phyloP scores from a whole-genome alignment of 495 filamentous ascomycete species.

The Apodospora peruviana region DNA sequence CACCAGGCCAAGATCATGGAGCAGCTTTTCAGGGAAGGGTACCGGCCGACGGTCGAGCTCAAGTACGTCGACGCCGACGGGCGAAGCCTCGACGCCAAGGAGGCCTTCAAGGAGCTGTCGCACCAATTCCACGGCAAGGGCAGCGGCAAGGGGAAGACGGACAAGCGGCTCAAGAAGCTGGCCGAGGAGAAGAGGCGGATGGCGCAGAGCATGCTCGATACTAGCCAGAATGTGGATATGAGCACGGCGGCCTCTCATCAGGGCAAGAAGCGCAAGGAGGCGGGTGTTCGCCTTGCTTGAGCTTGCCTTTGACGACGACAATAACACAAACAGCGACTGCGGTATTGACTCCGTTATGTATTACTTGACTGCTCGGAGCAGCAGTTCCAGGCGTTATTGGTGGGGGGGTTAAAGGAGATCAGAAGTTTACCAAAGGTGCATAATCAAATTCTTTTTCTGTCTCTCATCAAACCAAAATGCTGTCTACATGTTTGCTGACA shows the following conservation, averaged over 20 bases:
- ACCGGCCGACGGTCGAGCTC: constrained; percentile 84
- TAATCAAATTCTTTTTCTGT: no score
- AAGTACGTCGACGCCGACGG: constrained; percentile 87
- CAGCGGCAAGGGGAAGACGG: constrained; percentile 95
- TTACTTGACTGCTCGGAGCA: neutral
- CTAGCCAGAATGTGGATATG: constrained; percentile 77
- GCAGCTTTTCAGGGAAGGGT: constrained; percentile 77
- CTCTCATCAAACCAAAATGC: neutral
- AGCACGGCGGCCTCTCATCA: constrained; percentile 68
- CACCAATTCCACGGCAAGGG: constrained; percentile 99
- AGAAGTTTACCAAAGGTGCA: neutral
- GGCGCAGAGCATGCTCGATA: constrained; percentile 74
- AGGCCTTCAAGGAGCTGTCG: constrained; percentile 83
- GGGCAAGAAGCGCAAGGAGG: constrained; percentile 79
- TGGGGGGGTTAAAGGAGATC: neutral
- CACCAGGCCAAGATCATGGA: constrained; percentile 73
- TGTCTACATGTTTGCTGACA: neutral
- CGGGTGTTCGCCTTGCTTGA: constrained; percentile 77
- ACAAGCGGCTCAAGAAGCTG: constrained; percentile 94
- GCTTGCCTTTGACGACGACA: neutral
- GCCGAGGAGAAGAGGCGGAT: constrained; percentile 87
- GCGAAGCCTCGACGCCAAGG: constrained; percentile 80
- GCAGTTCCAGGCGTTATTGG: no score
- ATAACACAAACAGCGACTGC: no score
- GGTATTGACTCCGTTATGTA: no score